Evolutionary conservation across 805 yeast species (phyloP).

Genomic region (Lipomyces orientalis): DNA sequence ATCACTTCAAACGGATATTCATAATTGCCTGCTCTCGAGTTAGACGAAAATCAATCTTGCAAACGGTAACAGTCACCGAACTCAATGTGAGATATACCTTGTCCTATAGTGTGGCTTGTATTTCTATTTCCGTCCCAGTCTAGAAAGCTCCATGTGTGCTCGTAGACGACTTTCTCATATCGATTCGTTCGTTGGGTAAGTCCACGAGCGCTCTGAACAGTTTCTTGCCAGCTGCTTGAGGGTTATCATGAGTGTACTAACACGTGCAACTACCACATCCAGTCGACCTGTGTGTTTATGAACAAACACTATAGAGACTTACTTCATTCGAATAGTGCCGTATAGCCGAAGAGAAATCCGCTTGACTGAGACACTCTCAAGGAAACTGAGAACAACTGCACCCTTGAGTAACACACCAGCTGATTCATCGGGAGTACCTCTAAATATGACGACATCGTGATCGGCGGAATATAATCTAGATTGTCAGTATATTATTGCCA

Average conservation of each 20-base stretch:
- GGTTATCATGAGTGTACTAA: conserved; percentile 39
- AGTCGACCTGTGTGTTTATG: not conserved
- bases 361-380: conserved; percentile 75
- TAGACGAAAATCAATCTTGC: not conserved
- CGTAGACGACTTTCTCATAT: conserved; percentile 68
- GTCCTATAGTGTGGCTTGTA: conserved; percentile 36
- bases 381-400: conserved; percentile 71
- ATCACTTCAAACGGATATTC: conserved; percentile 88
- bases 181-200: conserved; percentile 42
- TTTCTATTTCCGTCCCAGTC: conserved; percentile 51
- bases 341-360: conserved; percentile 66
- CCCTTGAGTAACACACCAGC: conserved; percentile 78
- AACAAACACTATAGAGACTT: conserved; percentile 45
- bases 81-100: conserved; percentile 18
- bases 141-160: conserved; percentile 76
- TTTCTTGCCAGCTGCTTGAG: conserved; percentile 37
- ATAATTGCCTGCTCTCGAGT: conserved; percentile 71
- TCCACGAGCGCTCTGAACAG: conserved; percentile 37
- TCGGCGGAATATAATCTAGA: conserved; percentile 66
- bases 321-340: conserved; percentile 67
- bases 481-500: not conserved
- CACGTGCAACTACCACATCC: conserved; percentile 53
- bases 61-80: not conserved
- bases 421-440: conserved; percentile 80
- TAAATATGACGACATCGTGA: conserved; percentile 77